Percentiles rank a stretch among this genome's conserved stretches.
These are phyloP conservation scores for Chloris gayana DNA, from an alignment of 176 grass and related monocot genomes.

Conservation along the genomic window DNA sequence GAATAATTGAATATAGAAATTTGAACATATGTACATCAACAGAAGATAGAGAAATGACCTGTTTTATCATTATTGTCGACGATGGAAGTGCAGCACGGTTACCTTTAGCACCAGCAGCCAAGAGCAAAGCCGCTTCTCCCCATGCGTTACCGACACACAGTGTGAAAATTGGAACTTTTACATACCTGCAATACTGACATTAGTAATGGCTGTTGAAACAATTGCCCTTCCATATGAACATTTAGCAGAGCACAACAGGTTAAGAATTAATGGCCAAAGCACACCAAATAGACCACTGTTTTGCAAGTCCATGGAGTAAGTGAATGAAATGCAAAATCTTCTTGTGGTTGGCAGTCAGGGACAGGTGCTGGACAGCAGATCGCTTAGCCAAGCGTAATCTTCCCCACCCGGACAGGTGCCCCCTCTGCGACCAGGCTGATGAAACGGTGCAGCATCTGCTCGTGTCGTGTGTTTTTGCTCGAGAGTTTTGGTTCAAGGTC, in stretches of 20 bases:
- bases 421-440: too few species aligned
- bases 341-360: too few species aligned
- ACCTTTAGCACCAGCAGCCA: conserved; percentile 88
- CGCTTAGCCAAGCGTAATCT: too few species aligned
- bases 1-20: conserved; percentile 22
- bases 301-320: conserved; percentile 1
- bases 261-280: conserved; percentile 3
- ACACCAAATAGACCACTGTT: not conserved
- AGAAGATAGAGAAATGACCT: conserved; percentile 61
- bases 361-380: too few species aligned
- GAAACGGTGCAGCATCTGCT: too few species aligned
- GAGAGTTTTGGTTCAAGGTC: too few species aligned
- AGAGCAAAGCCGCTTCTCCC: conserved; percentile 90
- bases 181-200: conserved; percentile 44
- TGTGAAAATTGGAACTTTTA: conserved; percentile 89
- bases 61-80: conserved; percentile 93
- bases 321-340: too few species aligned
- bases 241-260: not conserved
- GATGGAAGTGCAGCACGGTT: conserved; percentile 95
- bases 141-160: conserved; percentile 95
- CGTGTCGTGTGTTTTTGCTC: too few species aligned
- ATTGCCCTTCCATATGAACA: not conserved
- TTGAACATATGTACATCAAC: conserved; percentile 14
- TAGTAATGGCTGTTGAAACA: conserved; percentile 5
- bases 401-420: too few species aligned